Evolutionary conservation across 371 early-diverging fungal genomes (phyloP).

Genomic region (Rhizopus stolonifer): DNA sequence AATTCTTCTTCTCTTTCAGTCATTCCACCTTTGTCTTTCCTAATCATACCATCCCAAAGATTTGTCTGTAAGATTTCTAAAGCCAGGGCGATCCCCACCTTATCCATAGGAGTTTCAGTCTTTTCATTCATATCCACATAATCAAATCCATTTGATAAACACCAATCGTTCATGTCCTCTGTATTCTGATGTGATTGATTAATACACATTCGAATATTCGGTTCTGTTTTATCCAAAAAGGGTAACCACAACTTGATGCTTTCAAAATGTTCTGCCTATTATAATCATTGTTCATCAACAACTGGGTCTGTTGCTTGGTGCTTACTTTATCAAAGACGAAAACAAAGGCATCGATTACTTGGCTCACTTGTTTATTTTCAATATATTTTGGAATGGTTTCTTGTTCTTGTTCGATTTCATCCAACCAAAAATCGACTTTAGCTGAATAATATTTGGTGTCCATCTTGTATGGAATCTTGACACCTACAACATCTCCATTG

Average conservation of each 20-base stretch:
- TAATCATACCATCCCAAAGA: constrained; percentile 71
- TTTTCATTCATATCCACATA: constrained; percentile 56
- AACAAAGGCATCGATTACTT: constrained; percentile 68
- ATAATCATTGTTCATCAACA: too few relatives aligned
- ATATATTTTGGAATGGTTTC: constrained; percentile 44
- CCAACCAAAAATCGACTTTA: constrained; percentile 68
- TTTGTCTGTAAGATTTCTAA: constrained; percentile 70
- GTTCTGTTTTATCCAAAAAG: constrained; percentile 55
- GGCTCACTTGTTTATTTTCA: constrained; percentile 51
- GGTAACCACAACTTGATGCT: constrained; percentile 54
- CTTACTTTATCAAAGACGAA: constrained; percentile 55
- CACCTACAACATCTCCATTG: constrained; percentile 42
- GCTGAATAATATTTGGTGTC: constrained; percentile 77
- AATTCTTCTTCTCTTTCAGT: constrained; percentile 14
- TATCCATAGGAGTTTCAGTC: constrained; percentile 31
- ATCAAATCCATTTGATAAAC: constrained; percentile 65
- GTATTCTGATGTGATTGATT: constrained; percentile 13
- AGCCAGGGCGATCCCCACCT: constrained; percentile 35
- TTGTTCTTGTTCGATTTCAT: constrained; percentile 43
- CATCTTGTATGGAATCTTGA: constrained; percentile 62
- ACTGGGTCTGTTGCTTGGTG: too few relatives aligned
- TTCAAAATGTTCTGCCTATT: constrained; percentile 42
- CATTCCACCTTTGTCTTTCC: constrained; percentile 30
- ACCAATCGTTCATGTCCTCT: constrained; percentile 45
- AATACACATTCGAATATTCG: constrained; percentile 60